Evolutionary conservation across 2,329 filamentous ascomycete species (phyloP).

Genomic region (Gaeumannomyces tritici): DNA sequence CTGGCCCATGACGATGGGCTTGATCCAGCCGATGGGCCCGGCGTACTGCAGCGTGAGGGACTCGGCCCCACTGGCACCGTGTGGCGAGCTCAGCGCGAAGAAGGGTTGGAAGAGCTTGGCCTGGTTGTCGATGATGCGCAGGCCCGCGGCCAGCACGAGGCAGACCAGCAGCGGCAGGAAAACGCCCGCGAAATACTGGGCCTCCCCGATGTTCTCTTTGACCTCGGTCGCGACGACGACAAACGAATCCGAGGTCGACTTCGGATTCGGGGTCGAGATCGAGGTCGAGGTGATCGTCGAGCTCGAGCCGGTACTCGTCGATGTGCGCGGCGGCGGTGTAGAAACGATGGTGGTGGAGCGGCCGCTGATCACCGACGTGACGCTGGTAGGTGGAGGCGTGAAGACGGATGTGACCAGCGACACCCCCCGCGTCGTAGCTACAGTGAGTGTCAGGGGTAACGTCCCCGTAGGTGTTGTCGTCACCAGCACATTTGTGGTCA

Average conservation of each 20-base stretch:
- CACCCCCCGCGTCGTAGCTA: slow-evolving; percentile 12
- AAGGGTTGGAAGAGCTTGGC: slow-evolving; percentile 33
- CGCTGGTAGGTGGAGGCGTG: slow-evolving; percentile 13
- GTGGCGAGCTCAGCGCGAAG: slow-evolving; percentile 24
- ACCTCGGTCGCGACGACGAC: slow-evolving; percentile 12
- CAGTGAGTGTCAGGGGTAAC: slow-evolving; percentile 14
- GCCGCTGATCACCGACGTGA: slow-evolving; percentile 17
- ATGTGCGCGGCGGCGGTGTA: slow-evolving; percentile 15
- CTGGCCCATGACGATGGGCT: slow-evolving; percentile 24
- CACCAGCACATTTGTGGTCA: slow-evolving; percentile 13
- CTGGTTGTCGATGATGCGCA: slow-evolving; percentile 28
- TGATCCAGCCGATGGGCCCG: slow-evolving; percentile 23
- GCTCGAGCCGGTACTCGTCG: slow-evolving; percentile 12
- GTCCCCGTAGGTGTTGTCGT: slow-evolving; percentile 17
- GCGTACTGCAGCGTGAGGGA: slow-evolving; percentile 32
- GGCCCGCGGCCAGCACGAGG: slow-evolving; percentile 25
- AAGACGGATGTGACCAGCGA: slow-evolving; percentile 14
- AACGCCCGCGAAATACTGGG: slow-evolving; percentile 27
- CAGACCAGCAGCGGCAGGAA: slow-evolving; percentile 31
- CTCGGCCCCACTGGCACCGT: slow-evolving; percentile 27
- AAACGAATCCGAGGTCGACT: slow-evolving; percentile 1
- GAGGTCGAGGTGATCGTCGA: slow-evolving; percentile 15
- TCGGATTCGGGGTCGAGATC: slow-evolving; percentile 10
- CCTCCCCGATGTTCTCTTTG: slow-evolving; percentile 14
- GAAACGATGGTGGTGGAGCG: slow-evolving; percentile 17